phyloP scores from a whole-genome alignment of 352 stramenopile genomes.

The Pythium aristosporum region DNA sequence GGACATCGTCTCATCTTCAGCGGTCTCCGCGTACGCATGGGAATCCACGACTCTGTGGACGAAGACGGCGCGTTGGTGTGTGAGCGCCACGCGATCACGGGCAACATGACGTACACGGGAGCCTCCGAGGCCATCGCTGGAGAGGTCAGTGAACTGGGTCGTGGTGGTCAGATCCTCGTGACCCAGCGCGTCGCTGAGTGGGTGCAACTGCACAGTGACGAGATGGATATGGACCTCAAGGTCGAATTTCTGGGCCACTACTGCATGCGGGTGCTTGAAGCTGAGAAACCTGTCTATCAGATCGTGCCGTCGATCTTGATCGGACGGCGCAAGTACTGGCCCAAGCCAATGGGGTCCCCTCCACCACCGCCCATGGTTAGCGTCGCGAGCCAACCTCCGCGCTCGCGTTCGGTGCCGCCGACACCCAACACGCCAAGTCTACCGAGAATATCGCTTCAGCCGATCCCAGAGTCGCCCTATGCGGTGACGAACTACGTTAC shows the following conservation, averaged over 20 bases:
- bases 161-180: slow-evolving; percentile 31
- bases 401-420: too few relatives aligned
- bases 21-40: slow-evolving; percentile 72
- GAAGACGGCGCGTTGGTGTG: slow-evolving; percentile 14
- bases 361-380: too few relatives aligned
- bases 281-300: slow-evolving; percentile 5
- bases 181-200: slow-evolving; percentile 24
- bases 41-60: slow-evolving; percentile 51
- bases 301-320: slow-evolving; percentile 1
- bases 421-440: too few relatives aligned
- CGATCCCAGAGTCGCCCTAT: too few relatives aligned
- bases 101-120: slow-evolving; percentile 27
- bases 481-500: too few relatives aligned
- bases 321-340: too few relatives aligned
- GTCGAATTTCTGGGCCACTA: slow-evolving; percentile 6
- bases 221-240: neutral
- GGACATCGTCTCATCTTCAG: slow-evolving; percentile 48
- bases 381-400: too few relatives aligned
- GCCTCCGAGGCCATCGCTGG: slow-evolving; percentile 21
- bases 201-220: slow-evolving; percentile 5
- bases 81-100: slow-evolving; percentile 22
- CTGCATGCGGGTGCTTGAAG: neutral
- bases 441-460: too few relatives aligned
- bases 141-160: slow-evolving; percentile 28
- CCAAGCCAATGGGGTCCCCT: too few relatives aligned